Percentiles rank a stretch among this genome's conserved stretches.
Conservation (phyloP, 176 grass and related monocot species). For the Ampelocalamus luodianensis region DNA sequence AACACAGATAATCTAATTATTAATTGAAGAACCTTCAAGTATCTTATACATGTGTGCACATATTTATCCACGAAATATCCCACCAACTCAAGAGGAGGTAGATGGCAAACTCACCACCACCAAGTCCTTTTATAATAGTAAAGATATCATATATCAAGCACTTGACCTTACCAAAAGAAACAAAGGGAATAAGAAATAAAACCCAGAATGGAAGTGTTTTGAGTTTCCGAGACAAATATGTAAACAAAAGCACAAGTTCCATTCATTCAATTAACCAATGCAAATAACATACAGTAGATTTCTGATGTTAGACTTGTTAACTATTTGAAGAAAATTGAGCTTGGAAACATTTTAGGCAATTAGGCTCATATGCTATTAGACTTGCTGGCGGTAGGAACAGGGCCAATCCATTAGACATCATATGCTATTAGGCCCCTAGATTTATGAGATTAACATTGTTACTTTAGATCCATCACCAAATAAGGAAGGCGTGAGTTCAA, state of each 20-base stretch:
- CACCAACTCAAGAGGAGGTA: too few species aligned
- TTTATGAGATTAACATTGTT: neutral
- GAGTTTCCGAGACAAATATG: neutral
- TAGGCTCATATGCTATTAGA: neutral
- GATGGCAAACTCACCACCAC: too few species aligned
- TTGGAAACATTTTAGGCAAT: neutral
- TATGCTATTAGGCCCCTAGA: neutral
- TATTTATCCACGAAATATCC: too few species aligned
- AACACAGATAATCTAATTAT: too few species aligned
- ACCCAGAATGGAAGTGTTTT: neutral
- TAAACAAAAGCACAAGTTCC: neutral
- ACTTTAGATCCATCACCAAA: neutral
- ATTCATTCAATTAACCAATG: conserved; percentile 11
- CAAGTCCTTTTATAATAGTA: too few species aligned
- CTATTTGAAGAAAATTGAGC: neutral
- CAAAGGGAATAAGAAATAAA: neutral
- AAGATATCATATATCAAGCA: neutral
- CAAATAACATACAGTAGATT: neutral
- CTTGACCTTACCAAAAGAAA: neutral
- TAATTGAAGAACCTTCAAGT: too few species aligned
- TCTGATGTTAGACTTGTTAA: neutral
- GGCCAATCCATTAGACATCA: neutral
- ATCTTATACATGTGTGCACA: too few species aligned
- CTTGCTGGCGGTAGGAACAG: neutral
- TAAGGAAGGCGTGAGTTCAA: neutral